A percentile compares a stretch with the other conserved stretches of the same genome.
Evolutionary conservation across 208 protist genomes (phyloP).

Genomic region (Crithidia brevicula): DNA sequence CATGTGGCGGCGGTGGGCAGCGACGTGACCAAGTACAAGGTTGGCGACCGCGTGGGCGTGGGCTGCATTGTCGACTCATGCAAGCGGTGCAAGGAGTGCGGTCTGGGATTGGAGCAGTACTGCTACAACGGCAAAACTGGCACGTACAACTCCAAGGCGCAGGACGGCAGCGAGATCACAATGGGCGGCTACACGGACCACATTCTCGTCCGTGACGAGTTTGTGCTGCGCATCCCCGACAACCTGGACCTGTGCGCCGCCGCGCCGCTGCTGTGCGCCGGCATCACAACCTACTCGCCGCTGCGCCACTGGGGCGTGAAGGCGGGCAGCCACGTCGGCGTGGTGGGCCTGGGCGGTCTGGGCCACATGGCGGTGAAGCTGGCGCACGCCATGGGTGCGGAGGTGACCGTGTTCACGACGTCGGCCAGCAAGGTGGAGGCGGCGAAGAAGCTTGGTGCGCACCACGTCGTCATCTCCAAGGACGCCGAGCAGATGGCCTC

Average conservation of each 20-base stretch:
- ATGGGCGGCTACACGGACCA: constrained; percentile 76
- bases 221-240: constrained; percentile 70
- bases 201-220: constrained; percentile 70
- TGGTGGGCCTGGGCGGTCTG: constrained; percentile 88
- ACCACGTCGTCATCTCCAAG: constrained; percentile 65
- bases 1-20: constrained; percentile 66
- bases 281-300: constrained; percentile 88
- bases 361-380: constrained; percentile 93
- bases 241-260: constrained; percentile 61
- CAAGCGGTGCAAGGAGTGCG: constrained; percentile 60
- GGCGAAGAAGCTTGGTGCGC: constrained; percentile 69
- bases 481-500: constrained; percentile 60
- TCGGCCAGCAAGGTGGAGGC: constrained; percentile 57
- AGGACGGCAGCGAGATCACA: constrained; percentile 45
- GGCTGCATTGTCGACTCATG: constrained; percentile 93
- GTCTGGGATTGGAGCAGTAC: constrained; percentile 74
- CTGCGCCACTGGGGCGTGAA: constrained; percentile 73
- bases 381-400: constrained; percentile 76
- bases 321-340: constrained; percentile 61
- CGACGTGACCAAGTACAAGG: constrained; percentile 77
- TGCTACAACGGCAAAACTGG: constrained; percentile 52
- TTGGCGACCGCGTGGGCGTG: constrained; percentile 84
- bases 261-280: constrained; percentile 90
- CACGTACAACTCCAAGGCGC: constrained; percentile 64
- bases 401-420: constrained; percentile 88